Percentiles rank a stretch among this genome's conserved stretches.
Evolutionary conservation across 345 rosid genomes (phyloP).

Genomic region (Zanthoxylum bungeanum): DNA sequence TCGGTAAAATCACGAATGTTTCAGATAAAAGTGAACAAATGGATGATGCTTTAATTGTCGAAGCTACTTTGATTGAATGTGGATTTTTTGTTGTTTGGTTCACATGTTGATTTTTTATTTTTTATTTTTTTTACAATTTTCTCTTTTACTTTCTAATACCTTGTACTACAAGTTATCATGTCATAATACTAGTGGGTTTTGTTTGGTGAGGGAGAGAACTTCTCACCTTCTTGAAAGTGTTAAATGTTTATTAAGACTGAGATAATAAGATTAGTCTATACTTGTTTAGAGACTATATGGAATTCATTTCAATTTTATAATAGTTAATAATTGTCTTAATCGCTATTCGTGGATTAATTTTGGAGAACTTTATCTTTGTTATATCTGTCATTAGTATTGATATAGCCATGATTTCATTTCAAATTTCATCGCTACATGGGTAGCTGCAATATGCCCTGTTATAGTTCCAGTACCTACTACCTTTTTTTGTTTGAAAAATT

Average conservation of each 20-base stretch:
- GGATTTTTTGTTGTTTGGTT: slow-evolving; percentile 28
- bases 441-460: neutral
- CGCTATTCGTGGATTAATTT: no score
- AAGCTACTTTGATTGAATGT: slow-evolving; percentile 7
- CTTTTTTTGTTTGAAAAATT: no score
- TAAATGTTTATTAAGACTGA: neutral
- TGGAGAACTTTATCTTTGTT: no score
- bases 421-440: neutral
- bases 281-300: neutral
- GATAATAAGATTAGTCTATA: no score
- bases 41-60: slow-evolving; percentile 24
- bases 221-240: neutral
- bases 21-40: neutral
- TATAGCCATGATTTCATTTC: neutral
- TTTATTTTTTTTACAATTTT: slow-evolving; percentile 10
- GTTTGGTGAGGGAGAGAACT: slow-evolving; percentile 16
- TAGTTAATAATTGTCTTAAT: no score
- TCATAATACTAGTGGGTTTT: slow-evolving; percentile 5
- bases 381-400: neutral
- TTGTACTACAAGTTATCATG: slow-evolving; percentile 31
- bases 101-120: slow-evolving; percentile 21
- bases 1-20: neutral
- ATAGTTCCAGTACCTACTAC: neutral
- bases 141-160: slow-evolving; percentile 20
- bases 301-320: neutral